These are phyloP conservation scores for Ustilago loliicola DNA, from an alignment of 1,284 basidiomycete genomes.

Conservation along the genomic window DNA sequence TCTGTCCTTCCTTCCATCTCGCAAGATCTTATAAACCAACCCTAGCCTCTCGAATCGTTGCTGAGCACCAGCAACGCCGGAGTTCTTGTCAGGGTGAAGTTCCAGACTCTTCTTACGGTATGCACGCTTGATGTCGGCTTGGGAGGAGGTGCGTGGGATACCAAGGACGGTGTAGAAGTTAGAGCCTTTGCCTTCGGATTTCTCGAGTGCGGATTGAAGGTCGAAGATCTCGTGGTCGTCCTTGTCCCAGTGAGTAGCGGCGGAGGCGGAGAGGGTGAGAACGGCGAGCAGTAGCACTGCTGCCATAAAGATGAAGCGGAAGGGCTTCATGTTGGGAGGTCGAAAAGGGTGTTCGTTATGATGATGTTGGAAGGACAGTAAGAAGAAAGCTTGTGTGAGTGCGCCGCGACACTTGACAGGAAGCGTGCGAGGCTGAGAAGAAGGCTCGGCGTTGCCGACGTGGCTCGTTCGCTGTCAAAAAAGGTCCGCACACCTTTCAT, in stretches of 20 bases:
- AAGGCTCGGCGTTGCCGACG: constrained; percentile 27
- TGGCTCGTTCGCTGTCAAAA: constrained; percentile 34
- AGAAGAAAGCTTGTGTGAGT: constrained; percentile 1
- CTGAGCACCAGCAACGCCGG: constrained; percentile 47
- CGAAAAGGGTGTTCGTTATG: background rate
- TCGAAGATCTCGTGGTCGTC: constrained; percentile 69
- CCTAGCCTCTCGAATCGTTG: constrained; percentile 67
- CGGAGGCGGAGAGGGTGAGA: constrained; percentile 22
- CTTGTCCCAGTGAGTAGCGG: constrained; percentile 57
- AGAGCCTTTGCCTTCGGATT: constrained; percentile 51
- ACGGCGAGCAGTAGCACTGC: constrained; percentile 22
- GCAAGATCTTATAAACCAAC: constrained; percentile 66
- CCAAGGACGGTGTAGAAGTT: constrained; percentile 67
- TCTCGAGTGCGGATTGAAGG: constrained; percentile 63
- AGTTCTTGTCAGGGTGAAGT: constrained; percentile 68
- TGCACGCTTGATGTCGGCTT: constrained; percentile 60
- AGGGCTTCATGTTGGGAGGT: constrained; percentile 26
- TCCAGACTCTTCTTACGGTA: constrained; percentile 66
- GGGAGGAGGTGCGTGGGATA: constrained; percentile 43
- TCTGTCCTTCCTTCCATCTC: constrained; percentile 65
- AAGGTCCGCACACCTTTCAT: background rate
- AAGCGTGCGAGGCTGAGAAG: background rate
- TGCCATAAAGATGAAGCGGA: constrained; percentile 26
- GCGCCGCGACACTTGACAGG: background rate
- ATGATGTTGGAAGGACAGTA: background rate